Evolutionary conservation across 2,329 filamentous ascomycete genomes (phyloP).

Genomic region (Boeremia exigua): DNA sequence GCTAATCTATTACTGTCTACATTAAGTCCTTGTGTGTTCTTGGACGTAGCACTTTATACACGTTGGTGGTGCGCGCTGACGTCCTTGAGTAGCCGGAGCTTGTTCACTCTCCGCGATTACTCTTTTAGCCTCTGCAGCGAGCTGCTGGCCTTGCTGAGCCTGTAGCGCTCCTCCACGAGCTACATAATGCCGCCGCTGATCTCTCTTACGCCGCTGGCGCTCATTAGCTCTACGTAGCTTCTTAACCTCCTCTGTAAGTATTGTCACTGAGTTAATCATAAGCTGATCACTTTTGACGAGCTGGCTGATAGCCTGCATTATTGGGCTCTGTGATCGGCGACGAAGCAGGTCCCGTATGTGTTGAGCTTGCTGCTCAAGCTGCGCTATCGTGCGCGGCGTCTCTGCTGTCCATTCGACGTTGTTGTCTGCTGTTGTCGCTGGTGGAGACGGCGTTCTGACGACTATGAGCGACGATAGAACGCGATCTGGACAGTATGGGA

Average conservation of each 20-base stretch:
- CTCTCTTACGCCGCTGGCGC: constrained; percentile 3
- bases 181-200: constrained; percentile 15
- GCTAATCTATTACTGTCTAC: too few relatives aligned
- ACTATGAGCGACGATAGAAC: constrained; percentile 18
- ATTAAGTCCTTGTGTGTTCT: not conserved
- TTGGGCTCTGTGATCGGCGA: constrained; percentile 25
- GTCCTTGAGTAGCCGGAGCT: not conserved
- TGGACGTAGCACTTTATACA: not conserved
- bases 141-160: not conserved
- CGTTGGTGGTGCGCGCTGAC: not conserved
- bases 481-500: constrained; percentile 20
- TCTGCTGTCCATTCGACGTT: constrained; percentile 20
- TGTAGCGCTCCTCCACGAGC: constrained; percentile 2
- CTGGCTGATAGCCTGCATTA: constrained; percentile 19
- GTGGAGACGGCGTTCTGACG: constrained; percentile 21
- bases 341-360: constrained; percentile 17
- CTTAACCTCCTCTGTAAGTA: constrained; percentile 7
- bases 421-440: constrained; percentile 6
- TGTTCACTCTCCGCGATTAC: not conserved
- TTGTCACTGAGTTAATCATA: constrained; percentile 10
- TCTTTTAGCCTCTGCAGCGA: not conserved
- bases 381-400: constrained; percentile 21
- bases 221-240: constrained; percentile 10
- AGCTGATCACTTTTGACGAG: constrained; percentile 23
- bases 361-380: constrained; percentile 30